phyloP scores from a whole-genome alignment of 208 protist species.

The Herpetomonas tarakana region DNA sequence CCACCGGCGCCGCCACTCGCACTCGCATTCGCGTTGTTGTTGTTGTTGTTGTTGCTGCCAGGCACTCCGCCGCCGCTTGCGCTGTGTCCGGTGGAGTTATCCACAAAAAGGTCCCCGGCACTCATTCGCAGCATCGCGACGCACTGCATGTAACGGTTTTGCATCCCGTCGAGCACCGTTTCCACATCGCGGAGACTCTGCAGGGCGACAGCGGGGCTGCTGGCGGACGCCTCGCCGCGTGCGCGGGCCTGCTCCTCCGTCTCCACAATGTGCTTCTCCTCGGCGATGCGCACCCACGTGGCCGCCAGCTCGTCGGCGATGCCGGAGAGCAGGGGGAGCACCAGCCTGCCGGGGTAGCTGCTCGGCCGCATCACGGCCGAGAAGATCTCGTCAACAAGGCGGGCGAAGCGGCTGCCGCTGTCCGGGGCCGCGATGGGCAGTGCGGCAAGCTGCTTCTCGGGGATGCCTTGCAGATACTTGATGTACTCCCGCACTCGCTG shows the following conservation, averaged over 20 bases:
- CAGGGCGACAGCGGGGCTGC: background rate
- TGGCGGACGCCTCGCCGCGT: conserved; percentile 4
- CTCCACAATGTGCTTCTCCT: conserved; percentile 32
- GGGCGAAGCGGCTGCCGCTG: conserved; percentile 14
- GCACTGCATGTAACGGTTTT: conserved; percentile 37
- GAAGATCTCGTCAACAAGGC: conserved; percentile 39
- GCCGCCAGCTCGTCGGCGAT: conserved; percentile 41
- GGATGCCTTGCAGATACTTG: conserved; percentile 52
- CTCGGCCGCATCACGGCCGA: conserved; percentile 32
- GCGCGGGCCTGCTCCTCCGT: conserved; percentile 22
- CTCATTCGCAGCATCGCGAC: conserved; percentile 21
- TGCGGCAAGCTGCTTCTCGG: conserved; percentile 37
- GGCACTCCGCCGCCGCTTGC: too few relatives aligned
- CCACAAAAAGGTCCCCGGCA: background rate
- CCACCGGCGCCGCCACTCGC: background rate
- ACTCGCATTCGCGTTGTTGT: background rate
- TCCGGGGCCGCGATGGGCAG: conserved; percentile 18
- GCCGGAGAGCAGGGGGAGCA: conserved; percentile 46
- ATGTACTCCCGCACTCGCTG: conserved; percentile 68
- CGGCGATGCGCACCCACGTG: conserved; percentile 45
- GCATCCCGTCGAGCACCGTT: conserved; percentile 32
- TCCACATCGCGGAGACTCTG: conserved; percentile 9
- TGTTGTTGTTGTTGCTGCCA: too few relatives aligned
- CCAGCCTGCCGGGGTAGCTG: conserved; percentile 40
- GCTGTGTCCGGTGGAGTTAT: background rate